Conservation (phyloP, 257 asterid genomes). For the Nemophila menziesii region DNA sequence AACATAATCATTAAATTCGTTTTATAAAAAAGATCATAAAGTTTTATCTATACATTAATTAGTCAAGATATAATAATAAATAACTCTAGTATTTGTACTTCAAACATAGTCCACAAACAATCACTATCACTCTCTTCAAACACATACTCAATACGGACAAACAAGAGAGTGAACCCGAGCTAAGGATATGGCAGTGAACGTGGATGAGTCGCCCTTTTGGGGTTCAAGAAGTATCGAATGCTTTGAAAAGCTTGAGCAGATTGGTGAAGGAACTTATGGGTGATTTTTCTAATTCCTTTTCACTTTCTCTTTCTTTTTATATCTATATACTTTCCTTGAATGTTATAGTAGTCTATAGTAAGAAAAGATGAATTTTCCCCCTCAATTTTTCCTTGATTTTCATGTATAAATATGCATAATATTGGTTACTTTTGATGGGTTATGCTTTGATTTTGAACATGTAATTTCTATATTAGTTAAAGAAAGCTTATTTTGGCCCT, state of each 20-base stretch:
- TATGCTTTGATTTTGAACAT: too few species aligned
- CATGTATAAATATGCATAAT: too few species aligned
- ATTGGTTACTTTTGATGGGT: too few species aligned
- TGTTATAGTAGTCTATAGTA: neutral
- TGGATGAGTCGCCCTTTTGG: constrained; percentile 66
- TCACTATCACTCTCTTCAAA: neutral
- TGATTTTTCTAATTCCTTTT: constrained; percentile 6
- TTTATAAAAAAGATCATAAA: too few species aligned
- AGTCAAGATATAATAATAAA: too few species aligned
- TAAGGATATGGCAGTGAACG: constrained; percentile 42
- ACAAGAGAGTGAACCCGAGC: neutral
- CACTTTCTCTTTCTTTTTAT: neutral
- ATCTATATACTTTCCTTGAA: neutral
- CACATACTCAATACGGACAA: neutral
- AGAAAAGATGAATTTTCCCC: neutral
- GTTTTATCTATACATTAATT: too few species aligned
- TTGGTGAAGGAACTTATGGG: constrained; percentile 98
- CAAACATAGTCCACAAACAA: too few species aligned
- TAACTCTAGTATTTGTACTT: too few species aligned
- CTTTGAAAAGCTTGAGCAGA: constrained; percentile 88
- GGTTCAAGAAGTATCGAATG: constrained; percentile 85
- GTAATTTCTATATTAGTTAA: neutral
- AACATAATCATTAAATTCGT: too few species aligned
- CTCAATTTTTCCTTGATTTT: neutral
- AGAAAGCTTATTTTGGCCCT: neutral